Conservation (phyloP, 495 filamentous ascomycete species). For the Viridothelium virens region DNA sequence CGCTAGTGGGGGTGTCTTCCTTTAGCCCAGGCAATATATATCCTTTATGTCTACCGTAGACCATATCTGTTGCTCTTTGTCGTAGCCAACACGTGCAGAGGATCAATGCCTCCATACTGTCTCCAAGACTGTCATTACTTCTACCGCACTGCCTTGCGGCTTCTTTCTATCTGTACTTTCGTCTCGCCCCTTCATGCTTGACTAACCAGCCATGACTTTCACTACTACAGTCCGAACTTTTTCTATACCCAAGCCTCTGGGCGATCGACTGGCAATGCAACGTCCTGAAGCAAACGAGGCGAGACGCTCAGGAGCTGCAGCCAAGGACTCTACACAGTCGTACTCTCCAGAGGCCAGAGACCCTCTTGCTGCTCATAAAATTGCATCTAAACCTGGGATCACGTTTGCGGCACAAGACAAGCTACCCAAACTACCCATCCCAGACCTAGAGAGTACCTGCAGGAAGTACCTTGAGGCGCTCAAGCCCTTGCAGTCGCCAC, state of each 20-base stretch:
- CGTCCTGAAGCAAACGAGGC: constrained; percentile 23
- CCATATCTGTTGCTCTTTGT: neutral
- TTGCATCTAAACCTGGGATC: constrained; percentile 51
- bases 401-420: constrained; percentile 86
- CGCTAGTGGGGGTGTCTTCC: neutral
- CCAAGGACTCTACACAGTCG: constrained; percentile 36
- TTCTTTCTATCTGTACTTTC: constrained; percentile 67
- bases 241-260: constrained; percentile 61
- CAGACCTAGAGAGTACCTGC: constrained; percentile 76
- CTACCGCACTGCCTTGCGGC: constrained; percentile 76
- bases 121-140: constrained; percentile 88
- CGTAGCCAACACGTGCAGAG: constrained; percentile 14
- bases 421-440: constrained; percentile 87
- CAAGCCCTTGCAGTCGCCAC: constrained; percentile 66
- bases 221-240: constrained; percentile 39
- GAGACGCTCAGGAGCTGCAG: constrained; percentile 34
- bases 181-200: constrained; percentile 67
- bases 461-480: constrained; percentile 74
- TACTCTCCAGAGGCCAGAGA: constrained; percentile 39
- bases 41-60: neutral
- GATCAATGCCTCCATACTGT: constrained; percentile 68
- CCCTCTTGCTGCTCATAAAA: constrained; percentile 39
- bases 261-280: constrained; percentile 48
- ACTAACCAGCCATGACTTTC: constrained; percentile 36
- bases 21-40: constrained; percentile 6